Base-by-base conservation (phyloP, 2,329 filamentous ascomycete species). In the Trichophyton rubrum region DNA sequence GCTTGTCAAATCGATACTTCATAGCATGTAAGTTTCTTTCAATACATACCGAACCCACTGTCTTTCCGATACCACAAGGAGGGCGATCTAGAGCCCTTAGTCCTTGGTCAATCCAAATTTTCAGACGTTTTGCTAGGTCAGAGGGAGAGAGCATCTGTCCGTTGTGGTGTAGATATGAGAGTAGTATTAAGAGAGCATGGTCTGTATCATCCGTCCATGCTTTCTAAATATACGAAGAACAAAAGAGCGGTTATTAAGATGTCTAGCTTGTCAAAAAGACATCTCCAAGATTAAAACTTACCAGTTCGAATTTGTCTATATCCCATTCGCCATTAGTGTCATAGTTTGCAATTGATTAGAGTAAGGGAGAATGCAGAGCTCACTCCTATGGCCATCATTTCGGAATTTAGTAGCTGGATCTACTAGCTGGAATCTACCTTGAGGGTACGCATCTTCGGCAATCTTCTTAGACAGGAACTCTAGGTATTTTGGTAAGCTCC, bases 151-250 rank as follows among this genome's bases (percentile, higher is more conserved):
- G 67, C 6, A 64, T 59, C 22, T 69, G 68, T 9, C 76, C 77
- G 40, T 75, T 70, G n/a, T 68, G 71, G 56, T 79, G 74, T 24
- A 80, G 67, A 40, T 74, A 82, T 3, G 75, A 78, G 1, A 82
- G 72, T 1, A 82, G 66, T 59, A 77, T 75, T 0, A 81, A 67
- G 20, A 80, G 70, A 2, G 79, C 75, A 67, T 82, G 79, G 63
- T 82, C 80, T 0, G 80, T 82, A 66, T 82, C 80, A 62, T 82
- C 79, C 0, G 79, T 82, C 79, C 79, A 82, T 45, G 77, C 74
- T 24, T 75, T 64, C 69, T 70, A 53, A 24, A 27, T 38, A 53
- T 15, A 20, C 58, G 55, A 30, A 53, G n/a, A 17, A 17, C 8
- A 40, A 57, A n/a, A 13, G 15, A 43, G 6, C 6, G n/a, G 6